Base-by-base conservation (phyloP, 1,284 basidiomycete species). In the Pseudozyma flocculosa region DNA sequence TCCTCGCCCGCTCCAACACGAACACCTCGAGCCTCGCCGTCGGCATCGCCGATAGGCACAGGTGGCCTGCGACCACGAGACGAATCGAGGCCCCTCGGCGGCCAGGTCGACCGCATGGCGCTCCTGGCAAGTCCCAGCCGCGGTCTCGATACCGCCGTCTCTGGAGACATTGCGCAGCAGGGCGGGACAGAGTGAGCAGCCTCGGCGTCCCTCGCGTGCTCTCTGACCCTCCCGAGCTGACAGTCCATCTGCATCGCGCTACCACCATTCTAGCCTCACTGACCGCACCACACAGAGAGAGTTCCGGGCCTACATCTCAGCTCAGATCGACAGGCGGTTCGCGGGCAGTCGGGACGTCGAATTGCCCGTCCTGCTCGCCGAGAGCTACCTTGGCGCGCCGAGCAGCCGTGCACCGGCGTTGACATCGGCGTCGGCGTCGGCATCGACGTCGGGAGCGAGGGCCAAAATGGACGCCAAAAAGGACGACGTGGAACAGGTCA, bases 91-190 rank as follows among this genome's bases (percentile, higher is more conserved):
- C 57, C 61, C 3, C 45, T 68, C 2, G 65, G 61, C 13, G 61
- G 61, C 21, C 61, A 63, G 22, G 46, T 68, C 18, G 57, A 68
- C 37, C 48, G 56, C 8, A 48, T 68, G 14, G 49, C 60, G 0
- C 54, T 68, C 9, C 61, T 68, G 22, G 65, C 65, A 4, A 64
- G 61, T 0, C 65, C 65, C 24, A 57, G 54, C 1, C 56, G 65
- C 7, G 65, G 65, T 2, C 50, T 63, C 23, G 65, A 68, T 26
- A 10, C 44, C 8, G 24, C 40, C 17, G 36, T 64, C 19, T 60
- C 54, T 34, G 40, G 46, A 8, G 42, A 44, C 5, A 45, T 64
- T 11, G 46, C 50, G 10, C 23, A 49, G 0, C 61, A 64, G 18
- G 60, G 53, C 0, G 51, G 46, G 9, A 34, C 15, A 17, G 32